Evolutionary conservation across 108 stramenopile species (phyloP).

Genomic region (Pseudonitzschia multistriata): DNA sequence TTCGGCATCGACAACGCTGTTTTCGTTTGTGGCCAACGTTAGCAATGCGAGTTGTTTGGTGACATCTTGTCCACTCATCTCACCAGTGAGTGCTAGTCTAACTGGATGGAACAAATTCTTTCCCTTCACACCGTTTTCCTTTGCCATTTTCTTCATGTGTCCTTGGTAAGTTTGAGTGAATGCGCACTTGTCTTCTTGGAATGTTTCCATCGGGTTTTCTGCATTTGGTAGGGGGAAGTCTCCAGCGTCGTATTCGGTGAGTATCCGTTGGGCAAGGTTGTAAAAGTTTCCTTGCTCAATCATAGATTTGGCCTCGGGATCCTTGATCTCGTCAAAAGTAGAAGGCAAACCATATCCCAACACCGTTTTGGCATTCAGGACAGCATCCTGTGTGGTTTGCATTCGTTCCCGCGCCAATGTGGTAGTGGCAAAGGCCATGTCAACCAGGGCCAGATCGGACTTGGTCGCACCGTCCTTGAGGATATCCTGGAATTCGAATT

Average conservation of each 20-base stretch:
- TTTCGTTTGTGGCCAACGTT: conserved; percentile 55
- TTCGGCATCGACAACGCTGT: conserved; percentile 58
- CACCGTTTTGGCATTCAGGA: conserved; percentile 73
- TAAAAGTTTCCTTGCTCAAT: conserved; percentile 83
- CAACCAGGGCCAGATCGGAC: conserved; percentile 29
- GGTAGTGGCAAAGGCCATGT: conserved; percentile 77
- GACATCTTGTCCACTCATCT: conserved; percentile 97
- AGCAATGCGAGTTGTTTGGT: conserved; percentile 89
- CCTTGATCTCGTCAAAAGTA: conserved; percentile 58
- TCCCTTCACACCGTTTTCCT: conserved; percentile 83
- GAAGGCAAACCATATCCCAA: conserved; percentile 77
- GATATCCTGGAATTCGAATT: conserved; percentile 54
- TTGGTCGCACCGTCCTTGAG: conserved; percentile 48
- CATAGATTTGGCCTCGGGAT: conserved; percentile 73
- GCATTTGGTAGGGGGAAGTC: conserved; percentile 62
- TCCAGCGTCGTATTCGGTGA: conserved; percentile 52
- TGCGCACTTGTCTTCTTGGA: conserved; percentile 69
- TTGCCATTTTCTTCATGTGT: conserved; percentile 83
- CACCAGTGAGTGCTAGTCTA: conserved; percentile 90
- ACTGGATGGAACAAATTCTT: conserved; percentile 94
- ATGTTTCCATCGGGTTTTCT: conserved; percentile 56
- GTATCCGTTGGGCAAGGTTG: conserved; percentile 46
- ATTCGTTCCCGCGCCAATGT: conserved; percentile 85
- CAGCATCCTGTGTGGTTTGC: conserved; percentile 90
- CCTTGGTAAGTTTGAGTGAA: conserved; percentile 74